Base-by-base conservation (phyloP, 2,329 filamentous ascomycete species). In the Ophiostoma quercus region DNA sequence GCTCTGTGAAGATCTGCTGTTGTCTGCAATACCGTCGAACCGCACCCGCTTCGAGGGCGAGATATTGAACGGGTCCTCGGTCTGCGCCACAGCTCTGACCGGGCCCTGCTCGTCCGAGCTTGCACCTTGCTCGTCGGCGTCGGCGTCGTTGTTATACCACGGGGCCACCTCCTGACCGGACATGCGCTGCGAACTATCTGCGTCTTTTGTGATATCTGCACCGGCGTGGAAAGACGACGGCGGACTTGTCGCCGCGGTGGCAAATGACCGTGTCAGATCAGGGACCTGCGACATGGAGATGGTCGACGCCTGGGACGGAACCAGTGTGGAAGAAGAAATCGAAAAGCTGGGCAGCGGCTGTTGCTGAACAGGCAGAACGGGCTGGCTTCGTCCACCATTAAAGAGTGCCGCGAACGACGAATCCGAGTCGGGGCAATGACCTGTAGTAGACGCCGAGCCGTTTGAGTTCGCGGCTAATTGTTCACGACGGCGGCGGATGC, bases 381-480 rank as follows among this genome's bases (percentile, higher is more conserved):
- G 43, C 47, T 68, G 63, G 71, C 29, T 25, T 9, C 41, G 34
- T 12, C 39, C n/a, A 19, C 32, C 25, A n/a, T 22, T 29, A 19
- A 71, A 71, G 1, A 68, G 43, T 2, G 68, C 54, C 1, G 43
- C 41, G n/a, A 71, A 69, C 3, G 70, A 69, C 1, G 54, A 14
- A 5, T 19, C 6, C n/a, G 25, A 65, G 57, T 16, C 57, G 8
- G 29, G 57, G 5, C 14, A 29, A 14, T 14, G 25, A 29, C 12
- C 62, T 39, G 16, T 2, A 3, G 60, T 2, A n/a, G 34, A 29
- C 0, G 8, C 14, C 14, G 16, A 4, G 14, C 12, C 8, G 1
- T 34, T 14, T 11, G 60, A 37, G 3, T n/a, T 62, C 60, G 69
- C 70, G 4, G 70, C 69, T 9, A 73, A 63, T 41, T 71, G 69